Evolutionary conservation across 352 stramenopile genomes (phyloP).

Genomic region (Phytopythium ostracodes): DNA sequence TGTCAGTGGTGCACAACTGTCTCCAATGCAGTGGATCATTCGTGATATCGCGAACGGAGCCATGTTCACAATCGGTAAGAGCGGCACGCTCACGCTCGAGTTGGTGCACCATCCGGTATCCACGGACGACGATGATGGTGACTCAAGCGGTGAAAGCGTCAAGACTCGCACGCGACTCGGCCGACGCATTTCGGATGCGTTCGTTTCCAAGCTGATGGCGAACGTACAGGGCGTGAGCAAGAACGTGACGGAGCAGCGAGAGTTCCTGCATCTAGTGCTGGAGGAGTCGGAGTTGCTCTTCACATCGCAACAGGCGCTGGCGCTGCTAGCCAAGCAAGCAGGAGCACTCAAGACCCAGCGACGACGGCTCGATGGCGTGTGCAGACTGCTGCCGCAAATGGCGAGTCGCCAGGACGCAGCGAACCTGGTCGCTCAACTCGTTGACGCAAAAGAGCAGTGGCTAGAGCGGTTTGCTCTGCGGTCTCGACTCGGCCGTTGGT

Average conservation of each 20-base stretch:
- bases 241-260: slow-evolving; percentile 42
- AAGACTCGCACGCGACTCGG: background rate
- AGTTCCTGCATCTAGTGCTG: slow-evolving; percentile 55
- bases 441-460: slow-evolving; percentile 44
- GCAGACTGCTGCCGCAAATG: slow-evolving; percentile 61
- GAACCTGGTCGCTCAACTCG: slow-evolving; percentile 32
- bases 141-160: background rate
- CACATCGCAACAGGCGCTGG: slow-evolving; percentile 57
- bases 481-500: slow-evolving; percentile 41
- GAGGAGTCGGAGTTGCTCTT: slow-evolving; percentile 62
- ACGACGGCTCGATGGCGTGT: slow-evolving; percentile 26
- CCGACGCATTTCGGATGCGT: slow-evolving; percentile 25
- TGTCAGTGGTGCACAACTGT: background rate
- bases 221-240: slow-evolving; percentile 41
- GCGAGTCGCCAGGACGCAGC: slow-evolving; percentile 47
- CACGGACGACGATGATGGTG: background rate
- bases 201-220: slow-evolving; percentile 35
- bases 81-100: slow-evolving; percentile 30
- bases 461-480: slow-evolving; percentile 53
- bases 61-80: slow-evolving; percentile 37
- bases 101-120: slow-evolving; percentile 16
- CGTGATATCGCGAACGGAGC: slow-evolving; percentile 19
- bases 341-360: slow-evolving; percentile 26
- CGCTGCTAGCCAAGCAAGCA: slow-evolving; percentile 44
- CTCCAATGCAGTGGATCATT: slow-evolving; percentile 7